phyloP scores from a whole-genome alignment of 495 filamentous ascomycete genomes.

The Staphylotrichum tortipilum region DNA sequence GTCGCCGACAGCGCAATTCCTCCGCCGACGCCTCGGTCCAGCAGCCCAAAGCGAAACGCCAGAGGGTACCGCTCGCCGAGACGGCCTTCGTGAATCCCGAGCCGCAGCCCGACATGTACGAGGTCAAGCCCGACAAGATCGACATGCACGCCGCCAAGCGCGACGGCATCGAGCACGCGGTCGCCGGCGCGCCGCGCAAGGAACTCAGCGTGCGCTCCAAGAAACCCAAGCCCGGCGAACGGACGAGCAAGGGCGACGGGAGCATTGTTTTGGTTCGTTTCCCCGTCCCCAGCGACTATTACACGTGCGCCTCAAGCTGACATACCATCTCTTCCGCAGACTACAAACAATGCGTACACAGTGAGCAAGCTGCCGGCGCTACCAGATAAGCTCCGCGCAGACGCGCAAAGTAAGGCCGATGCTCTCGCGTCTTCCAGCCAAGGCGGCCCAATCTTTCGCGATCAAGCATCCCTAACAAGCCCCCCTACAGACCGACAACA shows the following conservation, averaged over 20 bases:
- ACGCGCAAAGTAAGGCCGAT: constrained; percentile 46
- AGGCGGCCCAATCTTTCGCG: background rate
- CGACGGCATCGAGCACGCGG: constrained; percentile 38
- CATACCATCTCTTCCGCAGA: constrained; percentile 46
- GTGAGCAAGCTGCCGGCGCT: constrained; percentile 77
- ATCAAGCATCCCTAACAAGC: constrained; percentile 15
- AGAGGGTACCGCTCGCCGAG: constrained; percentile 53
- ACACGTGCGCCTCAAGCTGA: constrained; percentile 10
- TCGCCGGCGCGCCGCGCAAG: constrained; percentile 28
- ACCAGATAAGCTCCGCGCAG: constrained; percentile 60
- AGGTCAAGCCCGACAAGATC: constrained; percentile 39
- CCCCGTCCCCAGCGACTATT: background rate
- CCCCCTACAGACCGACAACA: constrained; percentile 41
- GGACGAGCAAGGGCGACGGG: constrained; percentile 49
- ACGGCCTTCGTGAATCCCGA: constrained; percentile 43
- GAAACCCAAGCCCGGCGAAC: constrained; percentile 48
- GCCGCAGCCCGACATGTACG: constrained; percentile 36
- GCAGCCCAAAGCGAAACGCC: constrained; percentile 63
- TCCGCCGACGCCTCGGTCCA: constrained; percentile 56
- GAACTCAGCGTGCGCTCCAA: constrained; percentile 56
- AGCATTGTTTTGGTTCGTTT: constrained; percentile 52
- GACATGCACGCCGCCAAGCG: constrained; percentile 34
- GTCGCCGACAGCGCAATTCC: constrained; percentile 57
- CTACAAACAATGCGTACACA: constrained; percentile 75
- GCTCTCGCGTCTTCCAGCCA: constrained; percentile 25